phyloP scores from a whole-genome alignment of 2,329 filamentous ascomycete species.

The Harringtonia aguacate region DNA sequence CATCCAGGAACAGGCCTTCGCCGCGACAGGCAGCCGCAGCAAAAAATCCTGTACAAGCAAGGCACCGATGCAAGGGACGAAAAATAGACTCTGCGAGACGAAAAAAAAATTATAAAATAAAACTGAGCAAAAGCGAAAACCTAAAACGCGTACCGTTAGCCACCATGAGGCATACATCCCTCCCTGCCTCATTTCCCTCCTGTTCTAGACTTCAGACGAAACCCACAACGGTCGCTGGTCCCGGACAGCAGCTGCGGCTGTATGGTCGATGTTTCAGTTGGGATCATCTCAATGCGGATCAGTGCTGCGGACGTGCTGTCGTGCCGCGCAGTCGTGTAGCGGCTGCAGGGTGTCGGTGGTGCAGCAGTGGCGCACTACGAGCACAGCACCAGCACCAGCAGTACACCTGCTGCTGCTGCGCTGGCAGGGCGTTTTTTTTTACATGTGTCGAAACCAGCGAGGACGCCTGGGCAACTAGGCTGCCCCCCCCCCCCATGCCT shows the following conservation, averaged over 20 bases:
- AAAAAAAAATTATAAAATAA: too few species aligned
- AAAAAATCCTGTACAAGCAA: too few species aligned
- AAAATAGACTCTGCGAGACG: neutral
- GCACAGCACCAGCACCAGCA: too few species aligned
- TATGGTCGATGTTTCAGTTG: constrained; percentile 7
- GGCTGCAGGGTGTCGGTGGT: too few species aligned
- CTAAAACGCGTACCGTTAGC: too few species aligned
- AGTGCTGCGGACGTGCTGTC: neutral
- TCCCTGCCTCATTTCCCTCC: neutral
- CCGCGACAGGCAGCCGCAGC: too few species aligned
- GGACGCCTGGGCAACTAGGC: too few species aligned
- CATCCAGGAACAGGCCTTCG: neutral
- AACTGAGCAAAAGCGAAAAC: too few species aligned
- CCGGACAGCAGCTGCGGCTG: constrained; percentile 5
- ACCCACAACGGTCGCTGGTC: neutral
- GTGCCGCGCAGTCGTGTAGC: neutral
- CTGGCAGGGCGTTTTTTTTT: neutral
- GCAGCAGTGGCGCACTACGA: too few species aligned
- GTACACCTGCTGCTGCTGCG: neutral
- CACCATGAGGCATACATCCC: neutral
- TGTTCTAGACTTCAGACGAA: neutral
- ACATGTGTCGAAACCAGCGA: too few species aligned
- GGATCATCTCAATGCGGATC: constrained; percentile 6
- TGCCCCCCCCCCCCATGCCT: too few species aligned
- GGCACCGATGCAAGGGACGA: too few species aligned